Base-by-base conservation (phyloP, 306 rosid species). In the Carpinus fangiana region DNA sequence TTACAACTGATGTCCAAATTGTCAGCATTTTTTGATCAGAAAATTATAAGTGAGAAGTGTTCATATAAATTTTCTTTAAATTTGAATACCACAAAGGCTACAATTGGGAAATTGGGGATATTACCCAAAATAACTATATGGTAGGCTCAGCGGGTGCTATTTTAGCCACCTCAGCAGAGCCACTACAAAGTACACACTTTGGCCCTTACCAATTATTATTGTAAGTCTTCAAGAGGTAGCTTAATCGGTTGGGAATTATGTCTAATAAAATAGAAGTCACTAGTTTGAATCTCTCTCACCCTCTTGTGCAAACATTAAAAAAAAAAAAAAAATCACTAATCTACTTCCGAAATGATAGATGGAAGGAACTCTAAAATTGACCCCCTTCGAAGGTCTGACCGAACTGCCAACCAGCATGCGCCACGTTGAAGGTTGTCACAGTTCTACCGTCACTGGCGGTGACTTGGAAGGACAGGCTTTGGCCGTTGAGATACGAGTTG, bases 371-470 rank as follows among this genome's bases (percentile, higher is more conserved):
- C 78, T 84, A 93, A 73, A 88, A 89, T 50, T 94, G 97, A 74
- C 76, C 75, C n/a, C 94, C 98, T 67, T 82, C 86, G 5, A 85
- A 94, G 9, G 97, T 92, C 50, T 89, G 96, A 9, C 97, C 98
- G 51, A 90, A 92, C 69, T 92, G 97, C 98, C 98, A 94, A 83
- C 83, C 79, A 8, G 81, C 47, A 5, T 92, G 90, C 16, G 82
- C 97, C 73, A 82, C 91, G 80, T 89, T 84, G 82, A 43, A 77
- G 80, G 82, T 87, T 67, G 97, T 87, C 7, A 90, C 64, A n/a
- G 91, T 89, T 72, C 86, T 84, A 16, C 97, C 96, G 70, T 92
- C 96, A 78, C 98, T 90, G 57, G 96, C 76, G 67, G 98, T 94
- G 78, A 94, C 94, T 80, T 90, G 94, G 68, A 94, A 92, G 52